These are phyloP conservation scores for Penstemon davidsonii DNA, from an alignment of 257 asterid genomes.

Conservation along the genomic window DNA sequence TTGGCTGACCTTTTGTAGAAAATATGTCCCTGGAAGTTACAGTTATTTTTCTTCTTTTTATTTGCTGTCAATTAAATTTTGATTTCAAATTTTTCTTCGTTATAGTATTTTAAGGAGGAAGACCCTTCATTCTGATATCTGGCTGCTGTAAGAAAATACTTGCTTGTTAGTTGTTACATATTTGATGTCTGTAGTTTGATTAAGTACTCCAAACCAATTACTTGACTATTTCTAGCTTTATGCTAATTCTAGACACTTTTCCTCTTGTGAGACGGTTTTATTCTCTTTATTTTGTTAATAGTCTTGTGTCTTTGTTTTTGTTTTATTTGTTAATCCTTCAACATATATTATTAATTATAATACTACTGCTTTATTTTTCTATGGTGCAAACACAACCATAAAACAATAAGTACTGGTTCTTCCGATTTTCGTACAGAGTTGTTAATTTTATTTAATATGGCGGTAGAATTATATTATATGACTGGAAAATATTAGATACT, in stretches of 20 bases:
- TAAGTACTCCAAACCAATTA: neutral
- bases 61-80: neutral
- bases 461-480: too few species aligned
- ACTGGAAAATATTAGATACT: too few species aligned
- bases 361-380: too few species aligned
- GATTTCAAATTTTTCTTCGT: neutral
- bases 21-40: conserved; percentile 3
- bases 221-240: neutral
- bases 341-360: too few species aligned
- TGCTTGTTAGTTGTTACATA: conserved; percentile 6
- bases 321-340: too few species aligned
- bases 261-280: neutral
- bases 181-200: neutral
- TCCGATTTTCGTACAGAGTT: too few species aligned
- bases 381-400: too few species aligned
- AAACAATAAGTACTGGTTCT: too few species aligned
- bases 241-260: neutral
- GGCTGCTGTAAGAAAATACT: conserved; percentile 1
- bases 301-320: neutral
- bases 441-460: too few species aligned
- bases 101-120: neutral
- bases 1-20: conserved; percentile 30
- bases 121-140: neutral
- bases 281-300: neutral
- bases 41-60: neutral